Evolutionary conservation across 257 asterid species (phyloP), one percentile per base, ranked within the genome.

Genomic region (Verbascum thapsus): DNA sequence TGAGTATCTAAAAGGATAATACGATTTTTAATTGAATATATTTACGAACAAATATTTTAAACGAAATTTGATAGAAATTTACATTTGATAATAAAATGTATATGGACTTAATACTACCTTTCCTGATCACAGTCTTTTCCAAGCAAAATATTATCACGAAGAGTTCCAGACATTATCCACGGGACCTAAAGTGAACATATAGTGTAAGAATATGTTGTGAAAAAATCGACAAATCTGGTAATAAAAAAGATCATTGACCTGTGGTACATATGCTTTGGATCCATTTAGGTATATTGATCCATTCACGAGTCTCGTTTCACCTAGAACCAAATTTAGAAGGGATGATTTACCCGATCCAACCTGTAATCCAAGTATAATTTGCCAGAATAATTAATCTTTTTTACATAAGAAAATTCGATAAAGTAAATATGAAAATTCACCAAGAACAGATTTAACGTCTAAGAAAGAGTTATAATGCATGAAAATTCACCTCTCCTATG

Each of bases 311-410:
- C 87, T 82, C 64, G 83, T 83, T 80, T 92, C 99, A 44, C 84
- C 86, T 4, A 92, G 82, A 72, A 92, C 63, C 80, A 83, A 58
- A 73, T 87, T 89, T 58, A 92, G 68, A 58, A 92, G 79, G 42
- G 97, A 85, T 39, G 99, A 92, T 83, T 92, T 92, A 47, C 99
- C 99, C 17, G 99, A 92, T 38, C 99, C 97, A 72, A 92, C 95
- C 99, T 92, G 78, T 58, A 69, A 67, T 58, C 22, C 51, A 30
- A 72, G 62, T 43, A 18, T 66, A 58, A 22, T 58, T 8, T 8
- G 38, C 58, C 10, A 57, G 44, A n/a, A 37, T 23, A 30, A 38
- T 53, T 8, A 47, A 45, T 42, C 13, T 45, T 53, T 19, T 34
- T 18, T 41, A 39, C 8, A 66, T 9, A 55, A 52, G 10, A 26